Conservation (phyloP, 2,329 filamentous ascomycete species). For the Zelopaecilomyces penicillatus region DNA sequence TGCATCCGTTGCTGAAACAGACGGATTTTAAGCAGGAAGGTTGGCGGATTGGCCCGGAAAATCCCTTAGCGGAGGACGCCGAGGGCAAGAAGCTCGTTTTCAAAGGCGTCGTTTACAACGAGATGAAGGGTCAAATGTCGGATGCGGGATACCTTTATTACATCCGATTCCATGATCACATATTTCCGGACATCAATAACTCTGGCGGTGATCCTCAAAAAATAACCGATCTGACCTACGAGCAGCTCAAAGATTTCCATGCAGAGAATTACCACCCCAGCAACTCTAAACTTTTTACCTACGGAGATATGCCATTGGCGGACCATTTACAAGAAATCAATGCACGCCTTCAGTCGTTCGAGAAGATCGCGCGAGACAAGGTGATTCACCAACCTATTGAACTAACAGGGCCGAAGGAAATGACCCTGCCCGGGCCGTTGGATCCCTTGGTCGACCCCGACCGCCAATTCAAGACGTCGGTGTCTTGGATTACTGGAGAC, state of each 20-base stretch:
- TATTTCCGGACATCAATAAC: slow-evolving; percentile 91
- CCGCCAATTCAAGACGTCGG: slow-evolving; percentile 86
- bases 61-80: slow-evolving; percentile 53
- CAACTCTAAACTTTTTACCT: slow-evolving; percentile 93
- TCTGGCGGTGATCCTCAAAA: slow-evolving; percentile 93
- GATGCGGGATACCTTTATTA: slow-evolving; percentile 95
- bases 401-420: slow-evolving; percentile 58
- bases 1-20: slow-evolving; percentile 80
- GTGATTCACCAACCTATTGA: slow-evolving; percentile 70
- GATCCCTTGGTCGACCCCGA: slow-evolving; percentile 81
- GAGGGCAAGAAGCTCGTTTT: slow-evolving; percentile 71
- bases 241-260: slow-evolving; percentile 82
- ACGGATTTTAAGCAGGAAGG: slow-evolving; percentile 95
- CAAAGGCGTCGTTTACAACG: slow-evolving; percentile 97
- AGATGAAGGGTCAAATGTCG: slow-evolving; percentile 99
- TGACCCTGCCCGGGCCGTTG: slow-evolving; percentile 70
- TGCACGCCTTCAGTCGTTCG: slow-evolving; percentile 64
- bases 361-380: slow-evolving; percentile 58
- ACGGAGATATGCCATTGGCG: slow-evolving; percentile 80
- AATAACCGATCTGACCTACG: slow-evolving; percentile 90
- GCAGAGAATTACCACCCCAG: slow-evolving; percentile 93
- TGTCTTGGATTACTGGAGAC: slow-evolving; percentile 86
- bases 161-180: slow-evolving; percentile 87
- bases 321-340: slow-evolving; percentile 77
- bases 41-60: slow-evolving; percentile 91